Percentiles rank a stretch among this genome's conserved stretches.
Evolutionary conservation across 2,329 filamentous ascomycete genomes (phyloP).

Genomic region (Aspergillus phoenicis): DNA sequence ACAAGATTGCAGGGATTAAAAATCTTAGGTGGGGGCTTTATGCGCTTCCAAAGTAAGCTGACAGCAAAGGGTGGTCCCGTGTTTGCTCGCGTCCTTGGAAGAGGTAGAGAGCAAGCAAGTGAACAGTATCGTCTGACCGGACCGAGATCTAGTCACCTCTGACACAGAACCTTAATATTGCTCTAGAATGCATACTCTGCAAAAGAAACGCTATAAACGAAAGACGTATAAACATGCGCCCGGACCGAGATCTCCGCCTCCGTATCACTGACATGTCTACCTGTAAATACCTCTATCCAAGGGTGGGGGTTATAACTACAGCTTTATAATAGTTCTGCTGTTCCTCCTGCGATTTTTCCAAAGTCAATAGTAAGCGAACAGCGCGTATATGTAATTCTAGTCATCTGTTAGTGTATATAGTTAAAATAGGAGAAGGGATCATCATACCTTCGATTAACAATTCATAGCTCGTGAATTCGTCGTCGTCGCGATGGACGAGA

Average conservation of each 20-base stretch:
- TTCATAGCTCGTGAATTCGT: constrained; percentile 68
- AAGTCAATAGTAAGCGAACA: constrained; percentile 62
- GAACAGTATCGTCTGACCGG: neutral
- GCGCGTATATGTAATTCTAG: constrained; percentile 69
- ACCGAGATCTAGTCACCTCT: neutral
- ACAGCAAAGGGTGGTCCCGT: neutral
- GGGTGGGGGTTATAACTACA: constrained; percentile 45
- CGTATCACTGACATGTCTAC: neutral
- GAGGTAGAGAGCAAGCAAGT: neutral
- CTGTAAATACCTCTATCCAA: neutral
- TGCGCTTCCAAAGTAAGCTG: neutral
- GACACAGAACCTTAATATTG: neutral
- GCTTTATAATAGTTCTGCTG: constrained; percentile 64
- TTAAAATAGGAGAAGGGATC: neutral
- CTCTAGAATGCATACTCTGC: neutral
- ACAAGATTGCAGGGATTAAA: too few species aligned
- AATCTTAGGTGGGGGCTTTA: too few species aligned
- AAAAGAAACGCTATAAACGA: neutral
- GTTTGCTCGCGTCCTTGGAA: neutral
- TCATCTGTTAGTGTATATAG: neutral
- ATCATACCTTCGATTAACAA: constrained; percentile 71
- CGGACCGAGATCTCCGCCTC: neutral
- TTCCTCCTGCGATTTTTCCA: constrained; percentile 67
- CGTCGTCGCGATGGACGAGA: constrained; percentile 61
- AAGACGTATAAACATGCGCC: neutral